Evolutionary conservation across 208 protist species (phyloP), one percentile per base, ranked within the genome.

Genomic region (Porcisia deanei): DNA sequence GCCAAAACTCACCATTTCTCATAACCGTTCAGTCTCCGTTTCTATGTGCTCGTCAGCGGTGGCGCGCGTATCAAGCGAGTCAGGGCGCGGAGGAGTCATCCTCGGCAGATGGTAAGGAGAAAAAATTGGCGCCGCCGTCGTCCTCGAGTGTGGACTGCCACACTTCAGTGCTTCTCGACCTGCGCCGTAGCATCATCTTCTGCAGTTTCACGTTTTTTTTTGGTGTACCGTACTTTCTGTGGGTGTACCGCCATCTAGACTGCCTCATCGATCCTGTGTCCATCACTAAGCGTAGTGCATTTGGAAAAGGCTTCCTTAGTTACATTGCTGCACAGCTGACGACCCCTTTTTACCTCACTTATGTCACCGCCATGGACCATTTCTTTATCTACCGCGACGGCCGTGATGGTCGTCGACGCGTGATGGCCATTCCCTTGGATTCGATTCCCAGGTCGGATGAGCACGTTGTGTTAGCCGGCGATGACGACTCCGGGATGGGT

Each of bases 141-240:
- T 55, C 61, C 6, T 63, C 75, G 5, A 9, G 16, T 53, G 20
- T 8, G 52, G 25, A n/a, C n/a, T 73, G 34, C 61, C 80, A 81
- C 74, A 75, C 85, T 4, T 77, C 73, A 0, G 41, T 90, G 1
- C 64, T 93, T 22, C 78, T 94, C n/a, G 91, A 96, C 66, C 69
- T 96, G 18, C 87, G 89, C 6, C 82, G 91, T 59, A 96, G 91
- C 47, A 75, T 90, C 41, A 94, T 96, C 76, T 96, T 96, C 72
- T 84, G 77, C 60, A 96, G 91, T 73, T 94, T 90, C 68, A 91
- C 88, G 45, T 79, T 90, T 55, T 37, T 93, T 7, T 90, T 96
- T 64, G 85, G 86, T 8, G 86, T 91, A 0, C 84, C 83, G 34
- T 94, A 88, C 67, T 96, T 92, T 64, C 75, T 96, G 52, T 76